Base-by-base conservation (phyloP, 2,329 filamentous ascomycete genomes). In the Tricladium varicosporioides region DNA sequence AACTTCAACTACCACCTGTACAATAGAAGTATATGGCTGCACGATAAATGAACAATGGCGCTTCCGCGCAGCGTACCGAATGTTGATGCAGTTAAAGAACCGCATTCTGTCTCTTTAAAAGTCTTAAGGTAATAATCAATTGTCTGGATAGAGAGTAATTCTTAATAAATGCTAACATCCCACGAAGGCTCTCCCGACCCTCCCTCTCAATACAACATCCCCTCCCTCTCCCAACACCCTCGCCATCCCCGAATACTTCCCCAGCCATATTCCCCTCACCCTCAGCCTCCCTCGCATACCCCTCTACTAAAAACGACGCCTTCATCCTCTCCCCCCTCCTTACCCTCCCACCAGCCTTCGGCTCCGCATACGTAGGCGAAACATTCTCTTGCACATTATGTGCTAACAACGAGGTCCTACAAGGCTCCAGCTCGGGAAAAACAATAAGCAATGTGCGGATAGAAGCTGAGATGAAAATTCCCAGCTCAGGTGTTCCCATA, bases 401-500 rank as follows among this genome's bases (percentile, higher is more conserved):
- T 75, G 92, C 90, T n/a, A 97, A 96, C 77, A 93, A 97, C 71
- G 93, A 97, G 69, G 73, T 86, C 1, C 66, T 73, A 7, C 72
- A 75, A 59, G 75, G 75, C 47, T 50, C 65, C 43, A 60, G 70
- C 0, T 42, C 62, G 5, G 60, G 79, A 62, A 78, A 78, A 53
- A 67, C 61, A 18, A 85, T 96, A 43, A 87, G 85, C 60, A 89
- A 89, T 56, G 88, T 97, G 52, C 83, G 85, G 54, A 91, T 97
- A 66, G 84, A 89, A 55, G 94, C 92, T 0, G 92, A 97, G 74
- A 95, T 99, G 87, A 95, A 97, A 76, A 96, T 92, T 0, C 93
- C 94, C 5, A 77, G 78, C n/a, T 74, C 76, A 1, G 71, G 73
- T 19, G 67, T 74, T 0, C 86, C 87, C 2, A 84, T 88, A 54